These are phyloP conservation scores for Coemansia brasiliensis DNA, from an alignment of 192 early-diverging fungal species.

Conservation along the genomic window DNA sequence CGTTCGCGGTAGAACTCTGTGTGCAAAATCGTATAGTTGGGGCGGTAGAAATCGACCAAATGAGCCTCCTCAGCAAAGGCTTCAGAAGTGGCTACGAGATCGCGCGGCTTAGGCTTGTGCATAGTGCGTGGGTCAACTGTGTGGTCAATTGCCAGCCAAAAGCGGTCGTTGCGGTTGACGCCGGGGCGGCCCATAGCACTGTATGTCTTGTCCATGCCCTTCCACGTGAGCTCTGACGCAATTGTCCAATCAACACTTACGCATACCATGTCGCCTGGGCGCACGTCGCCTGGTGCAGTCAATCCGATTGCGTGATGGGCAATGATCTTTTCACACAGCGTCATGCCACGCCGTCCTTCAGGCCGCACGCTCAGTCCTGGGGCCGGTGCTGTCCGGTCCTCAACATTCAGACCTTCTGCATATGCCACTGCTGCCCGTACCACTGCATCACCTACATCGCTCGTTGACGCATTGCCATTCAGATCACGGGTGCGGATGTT, in stretches of 20 bases:
- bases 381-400: slow-evolving; percentile 50
- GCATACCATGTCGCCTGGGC: slow-evolving; percentile 79
- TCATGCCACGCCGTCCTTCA: slow-evolving; percentile 65
- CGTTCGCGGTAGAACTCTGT: slow-evolving; percentile 84
- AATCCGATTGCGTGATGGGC: slow-evolving; percentile 74
- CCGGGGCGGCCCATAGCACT: slow-evolving; percentile 72
- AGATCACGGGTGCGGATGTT: slow-evolving; percentile 89
- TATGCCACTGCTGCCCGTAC: slow-evolving; percentile 65
- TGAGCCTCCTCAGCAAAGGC: slow-evolving; percentile 70
- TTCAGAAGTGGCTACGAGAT: slow-evolving; percentile 65
- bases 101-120: slow-evolving; percentile 66
- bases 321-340: slow-evolving; percentile 77
- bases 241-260: slow-evolving; percentile 82
- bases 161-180: slow-evolving; percentile 75
- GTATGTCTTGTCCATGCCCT: slow-evolving; percentile 85
- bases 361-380: slow-evolving; percentile 54
- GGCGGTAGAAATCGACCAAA: slow-evolving; percentile 69
- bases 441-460: slow-evolving; percentile 91
- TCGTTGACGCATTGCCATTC: slow-evolving; percentile 80
- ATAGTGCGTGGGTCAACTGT: slow-evolving; percentile 76
- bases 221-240: slow-evolving; percentile 81
- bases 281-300: slow-evolving; percentile 63
- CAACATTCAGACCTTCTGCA: slow-evolving; percentile 61
- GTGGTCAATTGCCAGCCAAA: slow-evolving; percentile 83
- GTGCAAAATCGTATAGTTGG: slow-evolving; percentile 80